A percentile compares a stretch with the other conserved stretches of the same genome.
Evolutionary conservation across 2,329 filamentous ascomycete species (phyloP).

Genomic region (Nectriaceae sp.): DNA sequence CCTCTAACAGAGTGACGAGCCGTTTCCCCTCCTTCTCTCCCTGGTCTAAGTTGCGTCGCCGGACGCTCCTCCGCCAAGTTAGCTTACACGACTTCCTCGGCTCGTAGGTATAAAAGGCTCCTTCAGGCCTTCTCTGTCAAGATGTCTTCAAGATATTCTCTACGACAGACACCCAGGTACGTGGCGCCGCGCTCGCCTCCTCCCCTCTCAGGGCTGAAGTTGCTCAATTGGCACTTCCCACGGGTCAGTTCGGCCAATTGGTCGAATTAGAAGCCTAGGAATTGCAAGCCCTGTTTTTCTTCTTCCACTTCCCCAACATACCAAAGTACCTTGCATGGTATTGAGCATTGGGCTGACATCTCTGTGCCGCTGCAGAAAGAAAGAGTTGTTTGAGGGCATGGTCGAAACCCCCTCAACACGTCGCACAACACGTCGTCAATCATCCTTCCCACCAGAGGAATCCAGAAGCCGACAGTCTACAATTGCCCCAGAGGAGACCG

Average conservation of each 20-base stretch:
- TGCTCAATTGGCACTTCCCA: not conserved
- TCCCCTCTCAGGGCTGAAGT: not conserved
- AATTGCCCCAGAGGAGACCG: conserved; percentile 47
- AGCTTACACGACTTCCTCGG: not conserved
- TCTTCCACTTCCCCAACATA: too few species aligned
- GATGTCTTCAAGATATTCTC: conserved; percentile 41
- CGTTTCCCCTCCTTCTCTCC: not conserved
- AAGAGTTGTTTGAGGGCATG: conserved; percentile 63
- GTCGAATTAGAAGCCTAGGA: not conserved
- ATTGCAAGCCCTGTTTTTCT: not conserved
- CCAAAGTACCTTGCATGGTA: too few species aligned
- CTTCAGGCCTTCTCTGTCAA: conserved; percentile 16
- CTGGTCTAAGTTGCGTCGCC: not conserved
- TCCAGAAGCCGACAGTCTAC: too few species aligned
- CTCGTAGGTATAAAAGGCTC: conserved; percentile 22
- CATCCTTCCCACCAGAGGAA: conserved; percentile 48
- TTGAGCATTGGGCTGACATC: conserved; percentile 3
- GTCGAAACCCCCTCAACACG: conserved; percentile 53
- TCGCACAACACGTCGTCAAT: conserved; percentile 52
- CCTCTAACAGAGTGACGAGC: not conserved
- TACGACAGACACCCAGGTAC: conserved; percentile 41
- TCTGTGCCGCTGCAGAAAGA: conserved; percentile 48
- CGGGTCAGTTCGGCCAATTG: not conserved
- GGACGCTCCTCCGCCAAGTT: not conserved
- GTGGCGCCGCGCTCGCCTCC: conserved; percentile 11